Percentiles rank a stretch among this genome's conserved stretches.
Evolutionary conservation across 441 rosid species (phyloP).

Genomic region (Populus hybrid): DNA sequence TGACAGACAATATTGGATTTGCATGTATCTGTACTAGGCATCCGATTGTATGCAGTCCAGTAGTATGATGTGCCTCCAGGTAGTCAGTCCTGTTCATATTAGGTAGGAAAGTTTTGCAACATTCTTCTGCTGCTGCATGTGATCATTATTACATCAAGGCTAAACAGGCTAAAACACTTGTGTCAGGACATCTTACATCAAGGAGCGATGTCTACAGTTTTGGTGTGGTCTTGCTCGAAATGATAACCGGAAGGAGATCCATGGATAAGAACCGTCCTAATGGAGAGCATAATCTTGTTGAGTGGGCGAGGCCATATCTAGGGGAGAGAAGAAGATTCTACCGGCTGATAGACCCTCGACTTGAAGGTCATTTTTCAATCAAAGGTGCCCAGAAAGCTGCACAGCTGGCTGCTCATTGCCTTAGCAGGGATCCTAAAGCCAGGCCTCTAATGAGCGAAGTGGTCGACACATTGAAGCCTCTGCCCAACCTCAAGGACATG

Average conservation of each 20-base stretch:
- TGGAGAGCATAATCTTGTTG: constrained; percentile 87
- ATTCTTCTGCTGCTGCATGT: background rate
- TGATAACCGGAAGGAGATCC: constrained; percentile 82
- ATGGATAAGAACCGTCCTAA: constrained; percentile 91
- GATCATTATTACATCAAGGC: background rate
- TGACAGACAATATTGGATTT: too few relatives aligned
- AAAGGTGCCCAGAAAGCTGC: constrained; percentile 86
- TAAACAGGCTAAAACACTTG: constrained; percentile 10
- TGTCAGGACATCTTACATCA: constrained; percentile 87
- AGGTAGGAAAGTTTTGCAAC: background rate
- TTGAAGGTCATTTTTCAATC: constrained; percentile 83
- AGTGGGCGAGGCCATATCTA: constrained; percentile 90
- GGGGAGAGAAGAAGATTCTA: constrained; percentile 78
- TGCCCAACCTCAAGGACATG: constrained; percentile 84
- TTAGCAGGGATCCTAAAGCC: constrained; percentile 83
- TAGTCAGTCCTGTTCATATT: background rate
- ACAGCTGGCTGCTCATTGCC: constrained; percentile 83
- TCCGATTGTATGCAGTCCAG: background rate
- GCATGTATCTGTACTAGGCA: background rate
- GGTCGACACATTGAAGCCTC: constrained; percentile 72
- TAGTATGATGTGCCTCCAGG: background rate
- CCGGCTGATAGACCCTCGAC: constrained; percentile 75
- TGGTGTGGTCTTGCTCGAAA: constrained; percentile 86
- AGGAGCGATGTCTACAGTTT: constrained; percentile 92
- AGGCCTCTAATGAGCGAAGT: constrained; percentile 32